Conservation (phyloP, 192 early-diverging fungal genomes). For the Gaertneriomyces semiglobifer region DNA sequence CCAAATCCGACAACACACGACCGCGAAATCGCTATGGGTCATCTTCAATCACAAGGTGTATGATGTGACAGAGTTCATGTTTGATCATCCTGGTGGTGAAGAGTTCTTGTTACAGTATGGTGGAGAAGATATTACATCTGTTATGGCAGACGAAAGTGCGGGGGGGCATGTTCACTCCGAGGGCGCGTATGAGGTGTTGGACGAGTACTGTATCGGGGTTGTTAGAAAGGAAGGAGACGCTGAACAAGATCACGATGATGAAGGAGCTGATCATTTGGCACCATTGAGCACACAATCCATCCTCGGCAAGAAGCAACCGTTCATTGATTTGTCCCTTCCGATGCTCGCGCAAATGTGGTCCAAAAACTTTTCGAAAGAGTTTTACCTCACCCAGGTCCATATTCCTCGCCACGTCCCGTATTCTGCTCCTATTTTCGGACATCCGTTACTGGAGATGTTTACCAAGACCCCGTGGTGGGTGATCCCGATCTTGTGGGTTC, state of each 20-base stretch:
- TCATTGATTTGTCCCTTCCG: constrained; percentile 78
- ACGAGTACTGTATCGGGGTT: constrained; percentile 75
- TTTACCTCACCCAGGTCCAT: constrained; percentile 89
- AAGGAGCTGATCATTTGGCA: neutral
- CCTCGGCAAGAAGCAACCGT: constrained; percentile 54
- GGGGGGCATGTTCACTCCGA: constrained; percentile 71
- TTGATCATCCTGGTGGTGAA: constrained; percentile 91
- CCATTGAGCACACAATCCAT: constrained; percentile 1
- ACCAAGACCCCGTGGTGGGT: constrained; percentile 91
- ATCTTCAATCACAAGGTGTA: constrained; percentile 77
- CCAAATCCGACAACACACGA: constrained; percentile 75
- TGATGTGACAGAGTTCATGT: constrained; percentile 81
- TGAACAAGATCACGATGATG: too few species aligned
- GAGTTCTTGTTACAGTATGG: constrained; percentile 84
- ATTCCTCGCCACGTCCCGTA: constrained; percentile 74
- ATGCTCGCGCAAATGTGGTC: constrained; percentile 77
- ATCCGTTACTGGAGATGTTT: constrained; percentile 69
- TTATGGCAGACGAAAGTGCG: constrained; percentile 71
- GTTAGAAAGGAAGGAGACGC: constrained; percentile 7
- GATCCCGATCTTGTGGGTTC: constrained; percentile 85
- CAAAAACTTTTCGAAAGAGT: constrained; percentile 70
- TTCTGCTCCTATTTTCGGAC: constrained; percentile 80
- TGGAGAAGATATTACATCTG: constrained; percentile 76
- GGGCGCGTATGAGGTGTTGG: constrained; percentile 81
- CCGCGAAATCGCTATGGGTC: constrained; percentile 73